These are phyloP conservation scores for Floccularia luteovirens DNA, from an alignment of 768 basidiomycete genomes.

Conservation along the genomic window DNA sequence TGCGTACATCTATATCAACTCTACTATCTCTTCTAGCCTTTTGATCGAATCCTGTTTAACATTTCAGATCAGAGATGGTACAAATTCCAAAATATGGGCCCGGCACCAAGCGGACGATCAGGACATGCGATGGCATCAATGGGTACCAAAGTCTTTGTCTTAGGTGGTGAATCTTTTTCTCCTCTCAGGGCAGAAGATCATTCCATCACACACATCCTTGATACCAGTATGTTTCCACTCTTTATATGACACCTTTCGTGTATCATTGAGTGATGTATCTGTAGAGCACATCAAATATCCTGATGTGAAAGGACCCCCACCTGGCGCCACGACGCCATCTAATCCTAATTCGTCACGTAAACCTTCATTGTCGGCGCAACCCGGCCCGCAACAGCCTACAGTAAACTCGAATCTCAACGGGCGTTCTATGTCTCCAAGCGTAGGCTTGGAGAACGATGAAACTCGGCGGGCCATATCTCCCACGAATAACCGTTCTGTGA, in stretches of 20 bases:
- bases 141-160: constrained; percentile 82
- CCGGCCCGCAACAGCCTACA: constrained; percentile 13
- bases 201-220: constrained; percentile 79
- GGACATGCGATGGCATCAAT: constrained; percentile 98
- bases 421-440: constrained; percentile 40
- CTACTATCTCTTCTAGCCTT: background rate
- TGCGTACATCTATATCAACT: constrained; percentile 33
- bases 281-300: constrained; percentile 93
- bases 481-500: constrained; percentile 33
- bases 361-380: constrained; percentile 35
- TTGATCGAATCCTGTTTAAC: constrained; percentile 4
- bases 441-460: constrained; percentile 40
- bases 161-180: constrained; percentile 89
- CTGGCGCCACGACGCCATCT: constrained; percentile 13
- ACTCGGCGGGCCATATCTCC: constrained; percentile 65
- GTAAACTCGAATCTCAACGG: constrained; percentile 20
- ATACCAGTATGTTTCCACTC: constrained; percentile 68
- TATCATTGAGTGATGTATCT: constrained; percentile 2
- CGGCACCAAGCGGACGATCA: constrained; percentile 83
- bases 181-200: constrained; percentile 73
- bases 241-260: background rate
- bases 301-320: constrained; percentile 33
- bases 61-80: constrained; percentile 91
- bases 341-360: constrained; percentile 37
- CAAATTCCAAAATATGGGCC: constrained; percentile 99